Conservation (phyloP, 2,329 filamentous ascomycete species). For the Dothideomycetes sp. region DNA sequence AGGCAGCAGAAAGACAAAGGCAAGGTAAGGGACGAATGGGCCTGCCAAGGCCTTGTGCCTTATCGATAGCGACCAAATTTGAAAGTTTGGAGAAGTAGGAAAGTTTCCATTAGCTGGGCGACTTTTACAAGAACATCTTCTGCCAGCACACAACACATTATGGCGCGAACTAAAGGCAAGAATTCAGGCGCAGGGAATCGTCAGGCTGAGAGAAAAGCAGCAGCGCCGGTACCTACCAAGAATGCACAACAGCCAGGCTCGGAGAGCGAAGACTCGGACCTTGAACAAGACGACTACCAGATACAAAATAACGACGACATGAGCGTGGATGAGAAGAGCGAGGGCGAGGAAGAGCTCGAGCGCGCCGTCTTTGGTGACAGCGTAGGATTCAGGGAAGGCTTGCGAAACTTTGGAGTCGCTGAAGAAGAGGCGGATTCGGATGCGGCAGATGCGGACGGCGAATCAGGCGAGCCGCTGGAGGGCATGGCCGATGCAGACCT, state of each 20-base stretch:
- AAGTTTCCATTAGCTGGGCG: too few species aligned
- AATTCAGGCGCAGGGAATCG: slow-evolving; percentile 1
- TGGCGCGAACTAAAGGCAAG: slow-evolving; percentile 7
- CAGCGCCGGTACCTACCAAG: slow-evolving; percentile 1
- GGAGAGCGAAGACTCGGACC: slow-evolving; percentile 7
- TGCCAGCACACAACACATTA: not conserved
- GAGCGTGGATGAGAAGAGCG: slow-evolving; percentile 54
- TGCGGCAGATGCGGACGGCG: slow-evolving; percentile 14
- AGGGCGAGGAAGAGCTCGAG: slow-evolving; percentile 65
- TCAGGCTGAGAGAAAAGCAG: not conserved
- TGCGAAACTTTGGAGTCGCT: slow-evolving; percentile 47
- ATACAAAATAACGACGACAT: slow-evolving; percentile 7
- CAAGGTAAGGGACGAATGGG: too few species aligned
- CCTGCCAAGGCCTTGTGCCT: too few species aligned
- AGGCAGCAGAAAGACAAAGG: too few species aligned
- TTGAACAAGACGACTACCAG: slow-evolving; percentile 5
- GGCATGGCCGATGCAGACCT: slow-evolving; percentile 63
- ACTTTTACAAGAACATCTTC: too few species aligned
- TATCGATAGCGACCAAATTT: too few species aligned
- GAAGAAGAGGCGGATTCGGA: slow-evolving; percentile 37
- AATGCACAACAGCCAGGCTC: slow-evolving; percentile 1
- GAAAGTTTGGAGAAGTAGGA: too few species aligned
- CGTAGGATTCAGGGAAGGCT: slow-evolving; percentile 64
- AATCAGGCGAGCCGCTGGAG: slow-evolving; percentile 32
- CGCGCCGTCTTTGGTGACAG: slow-evolving; percentile 80